Evolutionary conservation across 257 asterid species (phyloP), one percentile per base, ranked within the genome.

Genomic region (Solanum medicagineum): DNA sequence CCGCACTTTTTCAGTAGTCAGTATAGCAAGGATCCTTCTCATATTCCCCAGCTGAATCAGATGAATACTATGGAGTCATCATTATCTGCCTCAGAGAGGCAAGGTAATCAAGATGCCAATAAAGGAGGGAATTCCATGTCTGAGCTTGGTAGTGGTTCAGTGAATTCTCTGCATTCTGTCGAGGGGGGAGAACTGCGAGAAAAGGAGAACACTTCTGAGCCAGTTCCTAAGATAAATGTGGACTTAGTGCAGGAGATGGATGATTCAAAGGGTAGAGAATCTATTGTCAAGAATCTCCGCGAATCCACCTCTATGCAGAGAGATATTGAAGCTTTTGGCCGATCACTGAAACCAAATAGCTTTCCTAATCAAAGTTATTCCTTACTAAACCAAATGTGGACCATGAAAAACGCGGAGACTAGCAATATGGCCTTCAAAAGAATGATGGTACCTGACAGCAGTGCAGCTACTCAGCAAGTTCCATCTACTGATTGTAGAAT

Each of bases 291-390:
- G 85, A 89, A 92, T 89, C 84, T 56, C 24, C 86, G 86, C 3
- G 94, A 93, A 75, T 89, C 97, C 66, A 84, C 91, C 86, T 92
- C 95, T 70, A 89, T 90, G 49, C 92, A 87, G 69, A 89, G 87
- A 84, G 94, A 95, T 84, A 89, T 93, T 86, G 96, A 94, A 91
- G 96, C 95, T 80, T 93, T 96, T 85, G 98, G 99, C 66, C 93
- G 93, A 84, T 90, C 94, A 56, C 84, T 94, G 91, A 91, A 91
- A 87, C 98, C 98, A 74, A 91, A 90, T 90, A 87, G 60, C 90
- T 85, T 88, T 24, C 81, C 93, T 70, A 90, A 93, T 87, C 91
- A 88, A 89, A 91, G 91, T 65, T 87, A 80, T 74, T 87, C 94
- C 55, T 87, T 90, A 42, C 90, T 87, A 73, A 93, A 93, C 87